These are phyloP conservation scores for Yamadazyma atmosphaerica DNA, from an alignment of 1,139 yeast species.

Conservation along the genomic window DNA sequence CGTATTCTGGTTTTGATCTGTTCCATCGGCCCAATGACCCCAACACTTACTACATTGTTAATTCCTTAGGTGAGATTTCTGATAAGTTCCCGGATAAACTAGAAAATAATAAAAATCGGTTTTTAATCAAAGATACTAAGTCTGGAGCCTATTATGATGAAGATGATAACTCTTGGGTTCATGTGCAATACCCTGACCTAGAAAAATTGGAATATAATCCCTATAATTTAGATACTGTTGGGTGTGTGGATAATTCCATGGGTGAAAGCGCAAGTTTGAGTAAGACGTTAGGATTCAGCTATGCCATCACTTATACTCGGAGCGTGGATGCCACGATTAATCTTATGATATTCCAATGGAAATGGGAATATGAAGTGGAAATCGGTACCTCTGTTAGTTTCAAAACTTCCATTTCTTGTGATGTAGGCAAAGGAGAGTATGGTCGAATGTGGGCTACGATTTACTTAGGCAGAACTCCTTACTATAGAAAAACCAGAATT, in stretches of 20 bases:
- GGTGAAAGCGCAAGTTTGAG: constrained; percentile 7
- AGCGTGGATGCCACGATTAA: neutral
- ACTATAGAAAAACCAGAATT: constrained; percentile 6
- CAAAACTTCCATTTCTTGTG: constrained; percentile 14
- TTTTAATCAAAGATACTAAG: constrained; percentile 14
- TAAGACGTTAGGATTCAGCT: neutral
- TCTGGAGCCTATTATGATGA: constrained; percentile 18
- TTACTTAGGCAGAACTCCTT: constrained; percentile 5
- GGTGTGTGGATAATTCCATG: constrained; percentile 12
- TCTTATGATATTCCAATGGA: neutral
- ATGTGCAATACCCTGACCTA: neutral
- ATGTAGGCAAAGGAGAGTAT: constrained; percentile 16
- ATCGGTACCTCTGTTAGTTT: constrained; percentile 4
- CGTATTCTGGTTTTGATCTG: neutral
- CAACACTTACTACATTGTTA: constrained; percentile 10
- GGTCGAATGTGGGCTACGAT: constrained; percentile 14
- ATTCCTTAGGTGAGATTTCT: constrained; percentile 11
- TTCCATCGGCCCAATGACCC: neutral
- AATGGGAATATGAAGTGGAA: constrained; percentile 2
- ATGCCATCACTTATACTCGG: neutral
- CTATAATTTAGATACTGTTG: neutral
- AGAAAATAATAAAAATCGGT: constrained; percentile 9
- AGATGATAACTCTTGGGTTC: constrained; percentile 16
- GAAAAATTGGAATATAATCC: neutral
- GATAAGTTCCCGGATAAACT: constrained; percentile 7